phyloP scores from a whole-genome alignment of 176 grass and related monocot genomes.

The Aegilops speltoides region DNA sequence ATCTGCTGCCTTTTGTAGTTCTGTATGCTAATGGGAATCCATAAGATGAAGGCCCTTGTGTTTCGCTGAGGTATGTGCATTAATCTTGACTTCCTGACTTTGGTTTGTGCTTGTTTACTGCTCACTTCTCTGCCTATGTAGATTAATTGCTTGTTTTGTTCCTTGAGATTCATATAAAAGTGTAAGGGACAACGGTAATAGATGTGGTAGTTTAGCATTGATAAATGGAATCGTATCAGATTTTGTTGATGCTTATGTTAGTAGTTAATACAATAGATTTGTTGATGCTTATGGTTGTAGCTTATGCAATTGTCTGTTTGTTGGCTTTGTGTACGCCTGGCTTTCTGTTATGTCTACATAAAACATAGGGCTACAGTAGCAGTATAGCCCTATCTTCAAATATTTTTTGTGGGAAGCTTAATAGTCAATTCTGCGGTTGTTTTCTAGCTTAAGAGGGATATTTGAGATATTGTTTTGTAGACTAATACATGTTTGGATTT shows the following conservation, averaged over 20 bases:
- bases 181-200: not conserved
- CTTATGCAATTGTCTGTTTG: not conserved
- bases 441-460: not conserved
- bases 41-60: not conserved
- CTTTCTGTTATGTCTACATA: not conserved
- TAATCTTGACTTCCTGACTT: not conserved
- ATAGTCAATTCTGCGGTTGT: not conserved
- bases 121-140: too few species aligned
- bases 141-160: too few species aligned
- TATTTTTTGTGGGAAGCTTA: not conserved
- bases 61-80: not conserved
- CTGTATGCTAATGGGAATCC: not conserved
- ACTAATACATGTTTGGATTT: not conserved
- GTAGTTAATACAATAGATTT: not conserved
- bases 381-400: not conserved
- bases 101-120: too few species aligned
- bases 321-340: not conserved
- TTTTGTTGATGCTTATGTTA: not conserved
- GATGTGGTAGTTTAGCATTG: not conserved
- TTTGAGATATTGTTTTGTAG: not conserved
- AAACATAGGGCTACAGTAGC: not conserved
- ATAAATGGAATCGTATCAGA: not conserved
- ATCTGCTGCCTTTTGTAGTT: too few species aligned
- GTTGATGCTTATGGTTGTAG: not conserved
- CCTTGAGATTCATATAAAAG: too few species aligned